Percentiles rank a stretch among this genome's conserved stretches.
phyloP scores from a whole-genome alignment of 2,329 filamentous ascomycete genomes.

The Aspergillus nomiae region DNA sequence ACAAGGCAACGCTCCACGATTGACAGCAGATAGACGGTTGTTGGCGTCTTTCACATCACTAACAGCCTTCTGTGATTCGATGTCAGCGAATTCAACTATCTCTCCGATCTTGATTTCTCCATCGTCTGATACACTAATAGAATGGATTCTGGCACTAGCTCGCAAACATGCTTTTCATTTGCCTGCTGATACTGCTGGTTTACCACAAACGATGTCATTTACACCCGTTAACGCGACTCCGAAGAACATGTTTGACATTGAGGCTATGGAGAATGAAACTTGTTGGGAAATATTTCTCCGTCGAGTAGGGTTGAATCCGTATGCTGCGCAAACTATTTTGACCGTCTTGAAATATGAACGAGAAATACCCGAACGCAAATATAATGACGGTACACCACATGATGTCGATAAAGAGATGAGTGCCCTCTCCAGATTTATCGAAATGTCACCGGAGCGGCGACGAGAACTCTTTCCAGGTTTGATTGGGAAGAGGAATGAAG shows the following conservation, averaged over 20 bases:
- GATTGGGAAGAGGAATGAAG: conserved; percentile 59
- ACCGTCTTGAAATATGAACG: conserved; percentile 22
- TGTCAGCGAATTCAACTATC: conserved; percentile 17
- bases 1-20: conserved; percentile 18
- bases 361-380: conserved; percentile 12
- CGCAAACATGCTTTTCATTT: conserved; percentile 45
- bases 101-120: conserved; percentile 17
- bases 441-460: conserved; percentile 57
- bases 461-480: conserved; percentile 52
- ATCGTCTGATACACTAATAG: conserved; percentile 46
- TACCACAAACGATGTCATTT: conserved; percentile 3
- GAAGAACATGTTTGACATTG: conserved; percentile 16
- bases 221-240: conserved; percentile 15
- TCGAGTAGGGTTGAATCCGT: conserved; percentile 67
- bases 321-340: conserved; percentile 68
- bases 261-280: conserved; percentile 60
- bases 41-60: conserved; percentile 22
- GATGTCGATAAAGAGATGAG: neutral
- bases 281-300: conserved; percentile 69
- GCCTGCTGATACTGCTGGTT: neutral
- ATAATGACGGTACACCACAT: neutral
- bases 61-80: conserved; percentile 27
- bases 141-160: conserved; percentile 59
- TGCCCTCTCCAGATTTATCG: conserved; percentile 52
- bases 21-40: conserved; percentile 14